These are phyloP conservation scores for Eutrema yunnanense DNA, from an alignment of 345 rosid genomes.

Conservation along the genomic window DNA sequence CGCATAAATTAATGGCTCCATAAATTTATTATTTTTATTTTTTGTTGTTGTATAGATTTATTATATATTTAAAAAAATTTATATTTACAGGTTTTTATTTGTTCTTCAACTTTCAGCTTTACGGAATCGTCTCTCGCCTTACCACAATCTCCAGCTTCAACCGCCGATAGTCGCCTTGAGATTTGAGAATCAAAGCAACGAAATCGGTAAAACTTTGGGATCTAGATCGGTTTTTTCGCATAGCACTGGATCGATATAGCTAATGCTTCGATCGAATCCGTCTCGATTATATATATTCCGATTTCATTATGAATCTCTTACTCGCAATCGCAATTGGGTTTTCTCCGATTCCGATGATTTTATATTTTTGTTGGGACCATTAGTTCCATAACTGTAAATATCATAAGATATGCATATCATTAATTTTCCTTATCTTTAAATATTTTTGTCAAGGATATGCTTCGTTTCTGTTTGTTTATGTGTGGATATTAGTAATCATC, in stretches of 20 bases:
- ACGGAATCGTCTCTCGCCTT: not conserved
- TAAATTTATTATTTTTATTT: too few species aligned
- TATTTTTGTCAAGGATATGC: not conserved
- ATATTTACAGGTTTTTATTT: not conserved
- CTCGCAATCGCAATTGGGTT: not conserved
- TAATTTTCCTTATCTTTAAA: not conserved
- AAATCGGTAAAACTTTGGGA: not conserved
- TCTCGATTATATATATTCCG: not conserved
- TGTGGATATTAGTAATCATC: slow-evolving; percentile 14
- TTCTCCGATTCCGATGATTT: not conserved
- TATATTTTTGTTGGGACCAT: not conserved
- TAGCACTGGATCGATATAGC: not conserved
- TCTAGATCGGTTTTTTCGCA: not conserved
- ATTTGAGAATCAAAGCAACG: not conserved
- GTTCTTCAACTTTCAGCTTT: not conserved
- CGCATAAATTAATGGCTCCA: too few species aligned
- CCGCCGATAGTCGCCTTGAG: not conserved
- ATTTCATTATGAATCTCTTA: not conserved
- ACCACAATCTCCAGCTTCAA: not conserved
- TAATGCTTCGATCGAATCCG: not conserved
- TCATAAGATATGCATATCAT: too few species aligned
- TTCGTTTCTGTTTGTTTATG: not conserved
- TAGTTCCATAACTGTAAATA: not conserved
- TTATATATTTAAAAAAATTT: not conserved
- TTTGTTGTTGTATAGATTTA: not conserved